Base-by-base conservation (phyloP, 805 yeast species). In the Wickerhamiella kazuoi region DNA sequence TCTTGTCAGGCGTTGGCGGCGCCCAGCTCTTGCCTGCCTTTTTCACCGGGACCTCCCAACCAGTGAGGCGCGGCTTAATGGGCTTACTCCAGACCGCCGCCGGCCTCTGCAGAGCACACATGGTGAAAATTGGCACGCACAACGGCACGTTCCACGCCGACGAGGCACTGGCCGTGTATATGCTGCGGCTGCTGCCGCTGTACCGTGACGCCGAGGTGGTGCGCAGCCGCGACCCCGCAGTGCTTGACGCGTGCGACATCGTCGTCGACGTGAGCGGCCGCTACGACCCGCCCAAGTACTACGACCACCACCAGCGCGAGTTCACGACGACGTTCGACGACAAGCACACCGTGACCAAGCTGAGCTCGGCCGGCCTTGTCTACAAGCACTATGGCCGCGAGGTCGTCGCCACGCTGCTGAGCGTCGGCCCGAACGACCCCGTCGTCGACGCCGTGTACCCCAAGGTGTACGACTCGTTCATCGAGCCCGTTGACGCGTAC, bases 241-340 rank as follows among this genome's bases (percentile, higher is more conserved):
- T 73, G 41, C 79, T 94, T 79, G 95, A 81, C 48, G 65, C 63
- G 34, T 74, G 93, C 51, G 96, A 87, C 57, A 79, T 90, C 42
- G 93, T 90, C 26, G 87, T 90, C 41, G 98, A 90, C 61, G 98
- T 90, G 38, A 72, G 93, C 54, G 98, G 94, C 13, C 68, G 79
- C 55, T 90, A 86, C 58, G 94, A 84, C 55, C 80, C 79, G 13
- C 65, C 64, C 32, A 86, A 86, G 61, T 81, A 67, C 57, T 87
- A 82, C 57, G 98, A 90, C 57, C 98, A 90, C 56, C 98, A 90
- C 62, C 98, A 90, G 64, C 72, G 96, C 46, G 97, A 79, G 16
- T 90, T 90, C 53, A 61, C 62, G 23, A 86, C 79, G 49, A 73
- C 79, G 4, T 87, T 90, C 54, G 71, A 71, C 19, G 65, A 56